Base-by-base conservation (phyloP, 2,329 filamentous ascomycete species). In the Exophiala sideris region DNA sequence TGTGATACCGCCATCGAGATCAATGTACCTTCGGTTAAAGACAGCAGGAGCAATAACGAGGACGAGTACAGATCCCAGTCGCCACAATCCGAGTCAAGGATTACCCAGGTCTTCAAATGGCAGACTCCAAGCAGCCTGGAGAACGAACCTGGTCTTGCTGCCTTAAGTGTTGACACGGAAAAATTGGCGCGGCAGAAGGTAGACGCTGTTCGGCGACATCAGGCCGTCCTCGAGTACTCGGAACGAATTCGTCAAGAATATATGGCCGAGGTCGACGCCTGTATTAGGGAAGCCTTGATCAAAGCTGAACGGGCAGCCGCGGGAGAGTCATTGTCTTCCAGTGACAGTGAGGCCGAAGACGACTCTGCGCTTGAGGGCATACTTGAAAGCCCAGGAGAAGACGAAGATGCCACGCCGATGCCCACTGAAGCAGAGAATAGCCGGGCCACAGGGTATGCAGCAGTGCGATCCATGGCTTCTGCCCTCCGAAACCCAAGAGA, bases 1-100 rank as follows among this genome's bases (percentile, higher is more conserved):
- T 97, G 94, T 67, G 94, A 99, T 68, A 99, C 94, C 1, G 87
- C 94, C 3, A 80, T 96, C 44, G 95, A 99, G 70, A 92, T 99
- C 66, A 97, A 87, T 72, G 91, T 89, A 3, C 92, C 94, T 5
- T 87, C 91, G 5, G 88, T 99, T 72, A 97, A 96, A 66, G 92
- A 97, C 62, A 79, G 83, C 3, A 81, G 85, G 7, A 78, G 82
- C 34, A 74, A 79, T 44, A 79, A 82, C 36, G 72, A 74, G 6
- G 86, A 88, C 45, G 91, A 96, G 59, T 85, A 97, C 59, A 85
- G 92, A 44, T 96, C 92, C 0, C 88, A 96, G 67, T 99, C 94
- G 3, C 94, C 94, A 0, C 89, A 96, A 67, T 99, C 95, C 0
- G 94, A 99, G 68, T 94, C 89, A 40, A 86, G 92, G 32, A 95